Conservation (phyloP, 257 asterid species). For the Anisodus tanguticus region DNA sequence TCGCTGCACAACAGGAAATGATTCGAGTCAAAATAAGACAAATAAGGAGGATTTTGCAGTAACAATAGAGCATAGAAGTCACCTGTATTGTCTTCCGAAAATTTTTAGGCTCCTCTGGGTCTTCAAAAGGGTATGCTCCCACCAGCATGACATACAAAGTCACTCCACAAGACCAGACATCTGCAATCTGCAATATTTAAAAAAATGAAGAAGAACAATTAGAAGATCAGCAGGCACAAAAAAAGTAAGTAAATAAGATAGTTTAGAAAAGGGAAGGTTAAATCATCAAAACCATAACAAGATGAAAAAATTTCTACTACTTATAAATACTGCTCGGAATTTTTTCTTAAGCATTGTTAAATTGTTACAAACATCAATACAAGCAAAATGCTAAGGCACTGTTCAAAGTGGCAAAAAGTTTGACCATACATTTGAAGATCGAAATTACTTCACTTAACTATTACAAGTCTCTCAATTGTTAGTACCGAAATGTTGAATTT, state of each 20-base stretch:
- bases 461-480: background rate
- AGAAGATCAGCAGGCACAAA: background rate
- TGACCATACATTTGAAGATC: background rate
- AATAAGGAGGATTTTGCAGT: background rate
- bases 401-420: background rate
- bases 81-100: constrained; percentile 97
- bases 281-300: background rate
- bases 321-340: background rate
- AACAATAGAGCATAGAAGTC: constrained; percentile 18
- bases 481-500: background rate
- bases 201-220: background rate
- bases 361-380: background rate
- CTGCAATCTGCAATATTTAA: constrained; percentile 67
- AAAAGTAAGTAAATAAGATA: background rate
- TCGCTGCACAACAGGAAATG: constrained; percentile 58
- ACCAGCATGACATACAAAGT: constrained; percentile 96
- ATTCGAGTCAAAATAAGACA: constrained; percentile 30
- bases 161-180: constrained; percentile 99
- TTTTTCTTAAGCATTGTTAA: background rate
- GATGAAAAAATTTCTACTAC: background rate
- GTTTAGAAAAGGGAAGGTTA: background rate
- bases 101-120: constrained; percentile 93
- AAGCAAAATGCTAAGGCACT: background rate
- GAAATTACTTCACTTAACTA: background rate
- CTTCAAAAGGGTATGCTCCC: constrained; percentile 98